Percentiles rank a stretch among this genome's conserved stretches.
These are phyloP conservation scores for Cupressus sempervirens DNA, from an alignment of 75 land plant genomes.

Conservation along the genomic window DNA sequence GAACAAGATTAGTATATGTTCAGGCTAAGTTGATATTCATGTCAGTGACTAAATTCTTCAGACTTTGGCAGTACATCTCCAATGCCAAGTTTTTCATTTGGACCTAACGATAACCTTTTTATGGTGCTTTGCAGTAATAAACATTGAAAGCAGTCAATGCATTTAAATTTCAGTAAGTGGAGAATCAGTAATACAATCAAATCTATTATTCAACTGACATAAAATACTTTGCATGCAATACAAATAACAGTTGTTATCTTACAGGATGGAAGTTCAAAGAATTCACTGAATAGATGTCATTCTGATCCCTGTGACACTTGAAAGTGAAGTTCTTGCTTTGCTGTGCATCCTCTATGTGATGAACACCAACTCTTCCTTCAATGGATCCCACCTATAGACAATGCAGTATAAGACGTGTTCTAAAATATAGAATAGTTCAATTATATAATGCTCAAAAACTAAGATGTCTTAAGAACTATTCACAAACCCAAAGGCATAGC, in stretches of 20 bases:
- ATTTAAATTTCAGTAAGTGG: not conserved
- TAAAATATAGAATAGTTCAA: not conserved
- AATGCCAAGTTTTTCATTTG: not conserved
- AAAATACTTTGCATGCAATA: conserved; percentile 1
- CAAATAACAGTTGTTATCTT: conserved; percentile 23
- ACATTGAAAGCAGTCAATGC: not conserved
- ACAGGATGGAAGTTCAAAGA: conserved; percentile 97
- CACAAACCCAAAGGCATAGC: not conserved
- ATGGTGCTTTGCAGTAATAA: not conserved
- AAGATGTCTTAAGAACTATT: not conserved
- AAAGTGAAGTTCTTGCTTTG: conserved; percentile 90
- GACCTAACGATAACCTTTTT: not conserved
- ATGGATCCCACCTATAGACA: conserved; percentile 81
- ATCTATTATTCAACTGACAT: not conserved
- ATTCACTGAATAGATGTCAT: conserved; percentile 89
- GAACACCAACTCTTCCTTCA: conserved; percentile 96
- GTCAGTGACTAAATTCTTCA: not conserved
- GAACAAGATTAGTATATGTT: not conserved
- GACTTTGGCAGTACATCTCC: not conserved
- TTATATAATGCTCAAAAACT: not conserved
- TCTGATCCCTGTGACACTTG: conserved; percentile 92
- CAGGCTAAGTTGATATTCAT: not conserved
- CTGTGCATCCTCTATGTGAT: conserved; percentile 90
- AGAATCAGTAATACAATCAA: not conserved
- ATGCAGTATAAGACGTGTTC: not conserved